Base-by-base conservation (phyloP, 257 asterid genomes). In the Scutellaria barbata region DNA sequence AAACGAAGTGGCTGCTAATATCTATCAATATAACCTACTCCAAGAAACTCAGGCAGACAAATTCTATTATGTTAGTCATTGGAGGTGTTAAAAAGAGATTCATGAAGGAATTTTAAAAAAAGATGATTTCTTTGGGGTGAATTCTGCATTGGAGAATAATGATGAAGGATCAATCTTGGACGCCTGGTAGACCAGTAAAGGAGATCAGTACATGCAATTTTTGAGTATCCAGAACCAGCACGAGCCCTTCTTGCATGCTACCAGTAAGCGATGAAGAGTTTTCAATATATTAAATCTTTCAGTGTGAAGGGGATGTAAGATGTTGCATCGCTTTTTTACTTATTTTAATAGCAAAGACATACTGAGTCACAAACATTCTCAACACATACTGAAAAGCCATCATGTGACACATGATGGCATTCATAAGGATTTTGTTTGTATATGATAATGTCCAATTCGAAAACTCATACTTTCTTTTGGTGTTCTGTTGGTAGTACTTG, bases 21-120 rank as follows among this genome's bases (percentile, higher is more conserved):
- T 55, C 45, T 11, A 57, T 10, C 45, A 12, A 60, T 35, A 42
- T 8, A 52, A 10, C 12, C 52, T 22, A 10, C 7, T 43, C 35
- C 40, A 10, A 25, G 48, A 13, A 66, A 66, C 59, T 35, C 62
- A 67, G n/a, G 65, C 55, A 41, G 55, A 16, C 10, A 18, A n/a
- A 2, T 20, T 54, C 8, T 64, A 11, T 8, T 41, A 1, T 4
- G 35, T 16, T 41, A 17, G 68, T 41, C 9, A 6, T 46, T 46
- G 12, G 50, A 45, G 50, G 50, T 45, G 50, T 45, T 45, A 52
- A 8, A 8, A 52, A 17, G 33, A 52, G 58, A 18, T 2, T 3
- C 1, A n/a, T 52, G 59, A 9, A 18, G 6, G 10, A 20, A 16
- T n/a, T 14, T 50, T 30, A 30, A 30, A 30, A 30, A 30, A 30